phyloP scores from a whole-genome alignment of 2,329 filamentous ascomycete genomes.

The Beauveria sp. region DNA sequence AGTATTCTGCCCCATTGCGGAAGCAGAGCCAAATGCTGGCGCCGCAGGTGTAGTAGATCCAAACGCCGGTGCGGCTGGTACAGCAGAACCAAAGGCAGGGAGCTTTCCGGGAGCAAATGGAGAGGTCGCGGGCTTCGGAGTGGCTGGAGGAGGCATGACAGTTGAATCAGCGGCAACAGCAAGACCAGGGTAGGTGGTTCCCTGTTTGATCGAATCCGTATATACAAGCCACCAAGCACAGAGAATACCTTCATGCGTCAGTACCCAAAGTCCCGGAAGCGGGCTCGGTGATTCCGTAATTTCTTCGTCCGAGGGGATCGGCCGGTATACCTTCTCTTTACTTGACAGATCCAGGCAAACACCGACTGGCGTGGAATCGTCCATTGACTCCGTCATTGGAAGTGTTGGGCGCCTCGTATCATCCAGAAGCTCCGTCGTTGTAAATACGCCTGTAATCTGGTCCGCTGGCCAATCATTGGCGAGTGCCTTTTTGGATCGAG shows the following conservation, averaged over 20 bases:
- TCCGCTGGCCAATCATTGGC: constrained; percentile 52
- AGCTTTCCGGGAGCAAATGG: constrained; percentile 25
- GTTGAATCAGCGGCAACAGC: constrained; percentile 32
- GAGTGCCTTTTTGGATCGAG: constrained; percentile 62
- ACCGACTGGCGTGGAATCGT: constrained; percentile 72
- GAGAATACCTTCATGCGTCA: constrained; percentile 85
- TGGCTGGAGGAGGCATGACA: constrained; percentile 21
- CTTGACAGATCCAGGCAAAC: constrained; percentile 76
- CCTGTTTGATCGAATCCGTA: constrained; percentile 71
- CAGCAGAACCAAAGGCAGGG: constrained; percentile 24
- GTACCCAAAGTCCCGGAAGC: constrained; percentile 71
- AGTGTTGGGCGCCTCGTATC: constrained; percentile 70
- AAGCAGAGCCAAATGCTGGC: constrained; percentile 40
- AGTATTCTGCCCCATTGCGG: constrained; percentile 41
- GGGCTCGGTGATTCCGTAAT: constrained; percentile 72
- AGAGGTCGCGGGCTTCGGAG: constrained; percentile 2
- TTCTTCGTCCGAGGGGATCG: constrained; percentile 68
- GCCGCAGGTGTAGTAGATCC: constrained; percentile 29
- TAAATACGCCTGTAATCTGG: constrained; percentile 60
- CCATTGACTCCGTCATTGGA: constrained; percentile 54
- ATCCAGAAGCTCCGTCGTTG: constrained; percentile 61
- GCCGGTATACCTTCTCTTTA: constrained; percentile 68
- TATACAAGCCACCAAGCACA: constrained; percentile 90
- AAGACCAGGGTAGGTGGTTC: constrained; percentile 66
- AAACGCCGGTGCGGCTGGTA: constrained; percentile 33